Evolutionary conservation across 495 filamentous ascomycete species (phyloP).

Genomic region (Trichoderma asperelloides): DNA sequence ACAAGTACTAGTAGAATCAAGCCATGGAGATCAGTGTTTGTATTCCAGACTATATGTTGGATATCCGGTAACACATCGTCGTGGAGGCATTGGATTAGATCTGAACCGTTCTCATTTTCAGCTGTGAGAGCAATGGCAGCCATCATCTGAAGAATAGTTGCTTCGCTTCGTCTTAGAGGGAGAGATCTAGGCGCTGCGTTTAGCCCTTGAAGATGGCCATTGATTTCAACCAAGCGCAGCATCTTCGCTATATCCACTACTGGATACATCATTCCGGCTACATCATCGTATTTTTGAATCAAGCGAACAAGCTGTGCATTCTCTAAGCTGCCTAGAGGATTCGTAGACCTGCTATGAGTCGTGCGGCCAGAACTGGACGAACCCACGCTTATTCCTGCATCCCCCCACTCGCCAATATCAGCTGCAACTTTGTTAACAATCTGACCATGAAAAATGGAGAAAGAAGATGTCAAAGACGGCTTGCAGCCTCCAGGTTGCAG

Average conservation of each 20-base stretch:
- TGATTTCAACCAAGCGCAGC: background rate
- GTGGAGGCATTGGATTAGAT: background rate
- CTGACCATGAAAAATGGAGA: background rate
- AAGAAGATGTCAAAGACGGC: background rate
- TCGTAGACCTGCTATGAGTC: background rate
- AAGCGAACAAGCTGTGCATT: background rate
- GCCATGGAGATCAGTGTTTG: background rate
- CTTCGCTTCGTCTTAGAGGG: background rate
- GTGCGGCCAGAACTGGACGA: background rate
- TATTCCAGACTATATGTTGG: background rate
- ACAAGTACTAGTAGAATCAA: background rate
- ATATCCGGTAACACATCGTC: background rate
- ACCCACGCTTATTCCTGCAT: background rate
- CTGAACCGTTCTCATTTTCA: background rate
- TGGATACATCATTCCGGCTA: background rate
- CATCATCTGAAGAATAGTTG: background rate
- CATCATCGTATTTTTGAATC: background rate
- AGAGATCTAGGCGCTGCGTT: no score
- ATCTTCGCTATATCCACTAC: background rate
- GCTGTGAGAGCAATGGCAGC: background rate
- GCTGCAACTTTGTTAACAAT: background rate
- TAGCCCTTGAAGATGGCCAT: background rate
- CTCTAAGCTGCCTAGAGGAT: background rate
- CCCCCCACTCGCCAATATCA: background rate
- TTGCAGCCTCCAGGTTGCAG: background rate